Conservation (phyloP, 2,329 filamentous ascomycete species). For the Colletotrichum euphorbiae region DNA sequence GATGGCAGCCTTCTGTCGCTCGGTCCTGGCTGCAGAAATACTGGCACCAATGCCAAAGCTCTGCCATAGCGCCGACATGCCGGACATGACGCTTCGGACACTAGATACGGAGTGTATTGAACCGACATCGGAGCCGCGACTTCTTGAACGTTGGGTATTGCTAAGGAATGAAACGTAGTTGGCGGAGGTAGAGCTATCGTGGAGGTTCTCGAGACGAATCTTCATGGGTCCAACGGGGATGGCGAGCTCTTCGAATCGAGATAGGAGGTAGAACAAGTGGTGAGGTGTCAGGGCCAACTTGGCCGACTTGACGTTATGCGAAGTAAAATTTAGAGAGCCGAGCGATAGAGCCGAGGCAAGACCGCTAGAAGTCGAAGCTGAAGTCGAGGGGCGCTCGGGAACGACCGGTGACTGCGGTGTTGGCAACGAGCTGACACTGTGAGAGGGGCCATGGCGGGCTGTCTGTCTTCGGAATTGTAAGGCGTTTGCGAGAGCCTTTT, state of each 20-base stretch:
- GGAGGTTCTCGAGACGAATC: slow-evolving; percentile 92
- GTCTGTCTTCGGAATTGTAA: slow-evolving; percentile 85
- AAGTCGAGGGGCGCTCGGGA: slow-evolving; percentile 72
- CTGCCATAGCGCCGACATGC: slow-evolving; percentile 93
- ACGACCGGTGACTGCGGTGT: slow-evolving; percentile 65
- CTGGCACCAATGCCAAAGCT: slow-evolving; percentile 85
- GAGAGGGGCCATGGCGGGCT: slow-evolving; percentile 75
- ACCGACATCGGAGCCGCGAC: slow-evolving; percentile 83
- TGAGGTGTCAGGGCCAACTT: slow-evolving; percentile 95
- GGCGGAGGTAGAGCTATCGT: slow-evolving; percentile 84
- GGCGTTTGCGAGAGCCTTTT: slow-evolving; percentile 96
- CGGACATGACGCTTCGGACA: slow-evolving; percentile 96
- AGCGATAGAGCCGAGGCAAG: slow-evolving; percentile 89
- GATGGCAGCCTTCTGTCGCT: slow-evolving; percentile 88
- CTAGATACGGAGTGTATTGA: slow-evolving; percentile 97
- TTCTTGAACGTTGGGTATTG: slow-evolving; percentile 83
- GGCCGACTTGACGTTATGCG: slow-evolving; percentile 86
- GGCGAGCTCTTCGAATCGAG: slow-evolving; percentile 91
- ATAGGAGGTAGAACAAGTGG: slow-evolving; percentile 95
- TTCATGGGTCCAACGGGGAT: slow-evolving; percentile 97
- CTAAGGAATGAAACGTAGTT: slow-evolving; percentile 97
- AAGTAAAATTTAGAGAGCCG: slow-evolving; percentile 85
- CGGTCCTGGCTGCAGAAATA: slow-evolving; percentile 83
- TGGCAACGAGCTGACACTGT: slow-evolving; percentile 70
- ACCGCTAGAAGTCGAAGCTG: slow-evolving; percentile 76